Evolutionary conservation across 2,329 filamentous ascomycete genomes (phyloP), one percentile per base, ranked within the genome.

Genomic region (Pseudocercospora crystallina): DNA sequence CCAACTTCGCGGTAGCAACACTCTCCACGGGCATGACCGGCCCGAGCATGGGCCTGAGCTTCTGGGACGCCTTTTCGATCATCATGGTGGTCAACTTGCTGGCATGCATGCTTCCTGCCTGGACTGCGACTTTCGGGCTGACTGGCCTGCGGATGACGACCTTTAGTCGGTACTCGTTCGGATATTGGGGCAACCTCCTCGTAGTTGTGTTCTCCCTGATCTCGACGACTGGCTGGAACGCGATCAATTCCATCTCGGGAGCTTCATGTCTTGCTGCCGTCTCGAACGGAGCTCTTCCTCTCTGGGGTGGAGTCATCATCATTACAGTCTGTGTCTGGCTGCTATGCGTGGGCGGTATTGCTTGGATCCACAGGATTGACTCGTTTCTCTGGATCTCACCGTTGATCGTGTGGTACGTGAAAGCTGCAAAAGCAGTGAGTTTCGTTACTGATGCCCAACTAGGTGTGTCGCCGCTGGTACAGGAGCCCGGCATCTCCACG

Each of bases 11-110:
- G 11, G 51, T 57, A 12, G 50, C 54, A 3, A 54, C 50, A 10
- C 50, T 57, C 5, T 48, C 41, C 20, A 54, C 51, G n/a, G 50
- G 54, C 26, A 57, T 54, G 50, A 42, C 54, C 5, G 54, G 54
- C 5, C 51, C 51, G 7, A 43, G 32, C 17, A 44, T 57, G 37
- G 54, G 51, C 8, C 43, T 54, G 8, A 47, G 35, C 30, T 51
- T 57, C 39, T 51, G 54, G 46, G 43, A 51, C 26, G 44, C 43
- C 33, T 48, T 54, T 17, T 41, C 50, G 26, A 57, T 57, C 39
- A 57, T 57, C 39, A 10, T 57, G 8, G 17, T 50, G 32, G 43
- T 54, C 43, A 57, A 57, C 32, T 9, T 51, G 13, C 31, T 54
- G 14, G 42, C 45, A 5, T 54, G 50, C 41, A 37, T 53, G 43